phyloP scores from a whole-genome alignment of 208 protist genomes.

The Trypanosoma rangeli region DNA sequence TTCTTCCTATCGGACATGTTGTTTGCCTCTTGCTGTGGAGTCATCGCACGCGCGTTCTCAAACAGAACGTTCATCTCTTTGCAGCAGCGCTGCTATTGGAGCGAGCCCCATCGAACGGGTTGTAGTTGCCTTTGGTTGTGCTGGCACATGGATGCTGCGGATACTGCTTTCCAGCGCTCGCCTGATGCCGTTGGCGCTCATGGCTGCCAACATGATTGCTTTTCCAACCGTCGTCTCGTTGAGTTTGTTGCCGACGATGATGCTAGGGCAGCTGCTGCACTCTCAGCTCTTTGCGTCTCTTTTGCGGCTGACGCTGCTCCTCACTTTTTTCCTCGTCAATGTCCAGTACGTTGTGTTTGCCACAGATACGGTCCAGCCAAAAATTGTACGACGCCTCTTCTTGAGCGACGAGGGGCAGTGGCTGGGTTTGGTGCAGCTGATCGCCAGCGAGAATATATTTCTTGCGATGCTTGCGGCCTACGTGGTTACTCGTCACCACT shows the following conservation, averaged over 20 bases:
- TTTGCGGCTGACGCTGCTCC: slow-evolving; percentile 8
- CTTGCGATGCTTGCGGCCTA: slow-evolving; percentile 16
- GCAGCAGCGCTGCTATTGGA: not conserved
- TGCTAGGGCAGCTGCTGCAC: slow-evolving; percentile 23
- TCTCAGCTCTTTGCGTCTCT: slow-evolving; percentile 5
- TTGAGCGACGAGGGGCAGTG: slow-evolving; percentile 14
- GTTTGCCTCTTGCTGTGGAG: not conserved
- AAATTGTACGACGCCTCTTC: slow-evolving; percentile 15
- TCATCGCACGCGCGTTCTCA: not conserved
- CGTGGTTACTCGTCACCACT: not conserved
- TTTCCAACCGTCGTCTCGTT: slow-evolving; percentile 25
- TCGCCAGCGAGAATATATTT: slow-evolving; percentile 22
- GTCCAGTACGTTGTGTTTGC: slow-evolving; percentile 25
- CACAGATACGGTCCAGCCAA: not conserved
- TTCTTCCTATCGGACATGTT: too few species aligned
- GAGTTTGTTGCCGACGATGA: slow-evolving; percentile 23
- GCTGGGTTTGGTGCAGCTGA: slow-evolving; percentile 18
- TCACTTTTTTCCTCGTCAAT: slow-evolving; percentile 11
- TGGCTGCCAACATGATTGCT: slow-evolving; percentile 26
- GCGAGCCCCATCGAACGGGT: slow-evolving; percentile 2
- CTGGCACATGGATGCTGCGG: slow-evolving; percentile 6
- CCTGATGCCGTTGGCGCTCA: slow-evolving; percentile 18
- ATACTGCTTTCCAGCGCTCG: slow-evolving; percentile 9
- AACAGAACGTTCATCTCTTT: not conserved
- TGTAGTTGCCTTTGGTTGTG: not conserved